Conservation (phyloP, 2,329 filamentous ascomycete species). For the Neonectria coccinea region DNA sequence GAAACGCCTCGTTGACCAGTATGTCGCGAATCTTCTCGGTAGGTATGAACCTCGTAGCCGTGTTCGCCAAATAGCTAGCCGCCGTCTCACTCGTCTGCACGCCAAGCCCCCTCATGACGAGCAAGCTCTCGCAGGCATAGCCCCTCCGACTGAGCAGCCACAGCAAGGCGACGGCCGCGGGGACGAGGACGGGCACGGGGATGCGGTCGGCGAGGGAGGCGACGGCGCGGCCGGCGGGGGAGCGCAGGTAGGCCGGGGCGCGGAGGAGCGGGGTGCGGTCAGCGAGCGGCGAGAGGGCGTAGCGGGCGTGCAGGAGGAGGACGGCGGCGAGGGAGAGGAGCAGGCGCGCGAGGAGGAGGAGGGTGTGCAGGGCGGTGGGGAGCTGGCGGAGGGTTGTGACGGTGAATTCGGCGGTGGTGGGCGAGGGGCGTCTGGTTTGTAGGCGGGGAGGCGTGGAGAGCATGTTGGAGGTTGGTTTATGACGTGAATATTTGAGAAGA, state of each 20-base stretch:
- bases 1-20: constrained; percentile 94
- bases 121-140: constrained; percentile 80
- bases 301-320: constrained; percentile 64
- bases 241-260: constrained; percentile 48
- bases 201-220: constrained; percentile 50
- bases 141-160: constrained; percentile 61
- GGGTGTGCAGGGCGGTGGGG: constrained; percentile 60
- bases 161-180: constrained; percentile 51
- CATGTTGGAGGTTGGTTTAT: constrained; percentile 58
- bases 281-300: constrained; percentile 51
- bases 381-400: constrained; percentile 80
- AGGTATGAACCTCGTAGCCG: constrained; percentile 76
- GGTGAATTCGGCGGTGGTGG: constrained; percentile 92
- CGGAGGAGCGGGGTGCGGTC: constrained; percentile 43
- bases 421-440: constrained; percentile 76
- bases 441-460: constrained; percentile 71
- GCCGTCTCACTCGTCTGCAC: constrained; percentile 83
- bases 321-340: constrained; percentile 59
- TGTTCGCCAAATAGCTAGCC: constrained; percentile 68
- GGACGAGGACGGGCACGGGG: constrained; percentile 56
- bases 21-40: constrained; percentile 93
- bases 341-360: constrained; percentile 56
- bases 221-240: constrained; percentile 48
- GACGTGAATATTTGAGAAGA: constrained; percentile 11
- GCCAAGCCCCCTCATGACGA: constrained; percentile 88